phyloP scores from a whole-genome alignment of 306 rosid species.

The Benincasa hispida region DNA sequence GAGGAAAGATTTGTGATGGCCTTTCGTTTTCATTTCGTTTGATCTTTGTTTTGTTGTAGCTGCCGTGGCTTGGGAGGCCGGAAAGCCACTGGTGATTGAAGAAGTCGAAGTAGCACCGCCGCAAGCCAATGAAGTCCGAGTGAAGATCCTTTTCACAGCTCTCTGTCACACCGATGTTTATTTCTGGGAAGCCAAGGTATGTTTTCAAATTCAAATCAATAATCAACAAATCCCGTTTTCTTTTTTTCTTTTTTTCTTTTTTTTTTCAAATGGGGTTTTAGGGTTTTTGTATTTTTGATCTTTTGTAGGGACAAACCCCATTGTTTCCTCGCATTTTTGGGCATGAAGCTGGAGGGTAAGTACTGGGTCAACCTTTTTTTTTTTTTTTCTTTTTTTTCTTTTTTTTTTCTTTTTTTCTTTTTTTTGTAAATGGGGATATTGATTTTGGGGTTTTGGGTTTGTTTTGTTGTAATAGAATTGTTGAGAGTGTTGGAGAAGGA shows the following conservation, averaged over 20 bases:
- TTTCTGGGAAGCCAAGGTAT: slow-evolving; percentile 43
- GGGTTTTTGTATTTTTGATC: no score
- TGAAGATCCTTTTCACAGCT: slow-evolving; percentile 36
- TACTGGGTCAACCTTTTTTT: not conserved
- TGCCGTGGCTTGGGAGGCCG: slow-evolving; percentile 48
- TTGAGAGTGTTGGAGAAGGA: slow-evolving; percentile 88
- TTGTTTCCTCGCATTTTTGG: slow-evolving; percentile 88
- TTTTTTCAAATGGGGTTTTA: no score
- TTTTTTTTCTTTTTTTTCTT: not conserved
- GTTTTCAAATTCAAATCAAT: not conserved
- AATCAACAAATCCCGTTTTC: not conserved
- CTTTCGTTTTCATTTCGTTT: no score
- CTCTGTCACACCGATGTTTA: slow-evolving; percentile 41
- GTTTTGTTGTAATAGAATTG: slow-evolving; percentile 16
- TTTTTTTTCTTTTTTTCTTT: not conserved
- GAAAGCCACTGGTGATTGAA: slow-evolving; percentile 39
- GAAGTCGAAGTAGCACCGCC: slow-evolving; percentile 44
- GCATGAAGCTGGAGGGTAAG: slow-evolving; percentile 94
- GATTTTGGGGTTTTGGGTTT: not conserved
- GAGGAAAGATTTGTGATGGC: no score
- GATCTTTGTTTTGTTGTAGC: slow-evolving; percentile 14
- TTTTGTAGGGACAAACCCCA: slow-evolving; percentile 63
- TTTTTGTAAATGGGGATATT: not conserved
- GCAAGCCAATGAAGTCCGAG: slow-evolving; percentile 32
- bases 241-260: no score